Evolutionary conservation across 345 rosid species (phyloP).

Genomic region (Melaleuca alternifolia): DNA sequence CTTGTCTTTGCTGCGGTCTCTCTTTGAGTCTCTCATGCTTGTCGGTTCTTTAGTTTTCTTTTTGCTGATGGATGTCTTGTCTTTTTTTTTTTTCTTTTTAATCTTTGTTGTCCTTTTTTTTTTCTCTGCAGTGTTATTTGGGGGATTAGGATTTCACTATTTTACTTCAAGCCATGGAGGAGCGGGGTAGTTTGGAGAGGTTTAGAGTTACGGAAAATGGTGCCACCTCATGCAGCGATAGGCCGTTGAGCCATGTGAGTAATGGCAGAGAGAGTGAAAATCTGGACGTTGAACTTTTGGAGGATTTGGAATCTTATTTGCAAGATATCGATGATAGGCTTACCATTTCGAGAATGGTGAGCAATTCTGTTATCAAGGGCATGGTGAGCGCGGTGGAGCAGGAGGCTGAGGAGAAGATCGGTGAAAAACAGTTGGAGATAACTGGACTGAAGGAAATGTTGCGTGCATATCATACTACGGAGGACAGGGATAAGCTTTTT

Average conservation of each 20-base stretch:
- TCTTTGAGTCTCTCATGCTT: background rate
- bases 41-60: background rate
- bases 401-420: conserved; percentile 56
- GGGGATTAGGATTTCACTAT: background rate
- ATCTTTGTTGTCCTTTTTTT: background rate
- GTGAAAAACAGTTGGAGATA: conserved; percentile 55
- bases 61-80: background rate
- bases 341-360: conserved; percentile 67
- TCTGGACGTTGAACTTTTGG: conserved; percentile 26
- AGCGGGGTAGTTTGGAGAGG: conserved; percentile 7
- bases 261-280: conserved; percentile 35
- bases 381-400: conserved; percentile 55
- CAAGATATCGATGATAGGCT: conserved; percentile 50
- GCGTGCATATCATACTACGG: conserved; percentile 12
- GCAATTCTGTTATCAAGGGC: conserved; percentile 66
- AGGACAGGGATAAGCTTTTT: conserved; percentile 13
- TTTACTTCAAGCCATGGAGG: conserved; percentile 15
- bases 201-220: conserved; percentile 14
- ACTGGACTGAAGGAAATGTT: conserved; percentile 32
- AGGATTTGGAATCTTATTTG: conserved; percentile 50
- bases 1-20: background rate
- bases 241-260: background rate
- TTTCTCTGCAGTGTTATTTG: background rate
- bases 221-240: conserved; percentile 1
- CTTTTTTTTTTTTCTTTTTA: background rate